phyloP scores from a whole-genome alignment of 345 rosid genomes.

The Xanthoceras sorbifolium region DNA sequence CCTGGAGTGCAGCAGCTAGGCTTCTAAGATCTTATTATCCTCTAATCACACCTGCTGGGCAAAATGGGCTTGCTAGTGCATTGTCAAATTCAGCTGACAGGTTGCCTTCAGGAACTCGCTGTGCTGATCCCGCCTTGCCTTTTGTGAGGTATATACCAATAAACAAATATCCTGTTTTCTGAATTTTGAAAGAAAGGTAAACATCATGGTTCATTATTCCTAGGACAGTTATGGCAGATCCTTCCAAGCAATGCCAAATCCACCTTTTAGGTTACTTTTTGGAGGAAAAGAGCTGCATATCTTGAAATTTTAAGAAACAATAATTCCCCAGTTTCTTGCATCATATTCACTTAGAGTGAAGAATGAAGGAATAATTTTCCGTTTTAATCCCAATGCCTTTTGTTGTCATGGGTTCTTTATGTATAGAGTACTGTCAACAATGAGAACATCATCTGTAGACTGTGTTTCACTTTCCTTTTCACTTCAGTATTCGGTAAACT shows the following conservation, averaged over 20 bases:
- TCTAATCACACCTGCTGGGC: slow-evolving; percentile 95
- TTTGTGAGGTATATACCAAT: slow-evolving; percentile 68
- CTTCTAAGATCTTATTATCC: slow-evolving; percentile 93
- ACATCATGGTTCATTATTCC: background rate
- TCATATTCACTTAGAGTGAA: background rate
- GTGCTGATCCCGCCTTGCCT: slow-evolving; percentile 97
- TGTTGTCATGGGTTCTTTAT: background rate
- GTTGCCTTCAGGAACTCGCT: slow-evolving; percentile 93
- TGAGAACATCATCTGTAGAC: background rate
- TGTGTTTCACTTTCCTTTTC: slow-evolving; percentile 5
- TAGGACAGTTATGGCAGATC: background rate
- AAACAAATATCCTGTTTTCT: background rate
- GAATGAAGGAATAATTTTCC: background rate
- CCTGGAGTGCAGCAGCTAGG: slow-evolving; percentile 99
- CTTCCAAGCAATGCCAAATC: background rate
- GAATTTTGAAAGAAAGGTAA: background rate
- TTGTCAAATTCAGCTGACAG: slow-evolving; percentile 85
- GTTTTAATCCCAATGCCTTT: background rate
- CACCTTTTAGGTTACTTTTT: background rate
- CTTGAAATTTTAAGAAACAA: background rate
- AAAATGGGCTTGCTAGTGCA: slow-evolving; percentile 95
- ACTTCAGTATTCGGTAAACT: background rate
- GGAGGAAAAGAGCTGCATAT: background rate
- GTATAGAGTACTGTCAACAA: background rate
- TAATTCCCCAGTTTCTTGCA: background rate